These are phyloP conservation scores for Salvia hispanica DNA, from an alignment of 257 asterid species.

Conservation along the genomic window DNA sequence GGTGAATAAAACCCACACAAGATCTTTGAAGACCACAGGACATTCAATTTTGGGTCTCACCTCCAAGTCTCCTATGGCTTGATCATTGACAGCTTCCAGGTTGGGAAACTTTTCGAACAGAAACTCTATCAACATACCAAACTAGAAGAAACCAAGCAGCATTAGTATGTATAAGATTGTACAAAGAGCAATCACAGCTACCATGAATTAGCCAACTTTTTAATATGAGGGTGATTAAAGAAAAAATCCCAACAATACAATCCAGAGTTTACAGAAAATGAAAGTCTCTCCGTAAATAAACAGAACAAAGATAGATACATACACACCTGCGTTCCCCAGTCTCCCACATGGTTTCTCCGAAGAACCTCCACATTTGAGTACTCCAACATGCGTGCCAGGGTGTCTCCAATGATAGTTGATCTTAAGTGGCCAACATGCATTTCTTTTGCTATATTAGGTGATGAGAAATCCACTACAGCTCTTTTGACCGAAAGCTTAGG, in stretches of 20 bases:
- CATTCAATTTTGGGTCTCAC: slow-evolving; percentile 45
- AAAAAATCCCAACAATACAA: too few species aligned
- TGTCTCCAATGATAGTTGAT: slow-evolving; percentile 94
- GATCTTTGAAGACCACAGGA: not conserved
- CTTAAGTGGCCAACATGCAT: slow-evolving; percentile 99
- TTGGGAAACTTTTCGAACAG: slow-evolving; percentile 69
- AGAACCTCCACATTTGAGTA: slow-evolving; percentile 85
- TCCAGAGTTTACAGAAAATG: too few species aligned
- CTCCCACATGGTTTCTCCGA: slow-evolving; percentile 94
- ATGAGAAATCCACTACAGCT: slow-evolving; percentile 89
- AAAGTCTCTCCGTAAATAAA: not conserved
- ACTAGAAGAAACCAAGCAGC: slow-evolving; percentile 54
- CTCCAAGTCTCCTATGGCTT: slow-evolving; percentile 90
- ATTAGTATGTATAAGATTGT: slow-evolving; percentile 29
- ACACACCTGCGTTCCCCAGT: slow-evolving; percentile 95
- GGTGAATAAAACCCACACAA: slow-evolving; percentile 17
- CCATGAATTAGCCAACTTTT: slow-evolving; percentile 1
- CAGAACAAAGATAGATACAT: slow-evolving; percentile 21
- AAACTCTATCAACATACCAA: slow-evolving; percentile 86
- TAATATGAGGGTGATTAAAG: slow-evolving; percentile 1
- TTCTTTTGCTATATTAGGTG: slow-evolving; percentile 97
- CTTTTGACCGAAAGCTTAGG: slow-evolving; percentile 76
- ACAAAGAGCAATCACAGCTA: slow-evolving; percentile 6
- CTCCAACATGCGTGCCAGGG: slow-evolving; percentile 93
- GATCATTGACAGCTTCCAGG: slow-evolving; percentile 64